phyloP scores from a whole-genome alignment of 2,329 filamentous ascomycete species.

The Hypoxylon sp. region DNA sequence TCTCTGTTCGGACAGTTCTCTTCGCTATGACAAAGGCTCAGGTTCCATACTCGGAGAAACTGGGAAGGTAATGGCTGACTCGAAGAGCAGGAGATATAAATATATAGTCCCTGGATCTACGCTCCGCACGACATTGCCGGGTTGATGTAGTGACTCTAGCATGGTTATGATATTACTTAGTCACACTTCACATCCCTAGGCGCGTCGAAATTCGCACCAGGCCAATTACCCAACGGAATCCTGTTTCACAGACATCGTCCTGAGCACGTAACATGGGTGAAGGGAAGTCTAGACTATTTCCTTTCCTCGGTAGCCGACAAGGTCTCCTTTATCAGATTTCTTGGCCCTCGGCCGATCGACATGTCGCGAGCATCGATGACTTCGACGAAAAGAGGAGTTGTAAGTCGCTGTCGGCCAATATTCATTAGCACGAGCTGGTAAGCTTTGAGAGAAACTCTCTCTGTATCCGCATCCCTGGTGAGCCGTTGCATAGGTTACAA shows the following conservation, averaged over 20 bases:
- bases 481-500: slow-evolving; percentile 36
- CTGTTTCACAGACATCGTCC: slow-evolving; percentile 25
- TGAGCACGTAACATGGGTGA: slow-evolving; percentile 12
- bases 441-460: slow-evolving; percentile 16
- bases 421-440: slow-evolving; percentile 26
- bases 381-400: slow-evolving; percentile 11
- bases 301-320: slow-evolving; percentile 28
- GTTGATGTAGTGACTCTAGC: slow-evolving; percentile 17
- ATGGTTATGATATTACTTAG: slow-evolving; percentile 25
- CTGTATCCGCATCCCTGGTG: slow-evolving; percentile 31
- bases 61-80: slow-evolving; percentile 4
- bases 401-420: slow-evolving; percentile 22
- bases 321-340: slow-evolving; percentile 16
- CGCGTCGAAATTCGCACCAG: slow-evolving; percentile 16
- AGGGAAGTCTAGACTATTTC: slow-evolving; percentile 36
- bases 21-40: slow-evolving; percentile 5
- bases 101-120: slow-evolving; percentile 14
- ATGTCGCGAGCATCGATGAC: slow-evolving; percentile 17
- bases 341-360: slow-evolving; percentile 39
- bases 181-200: slow-evolving; percentile 29
- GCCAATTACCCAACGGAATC: slow-evolving; percentile 30
- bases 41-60: background rate
- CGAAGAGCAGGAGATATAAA: slow-evolving; percentile 21
- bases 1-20: slow-evolving; percentile 6
- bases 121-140: slow-evolving; percentile 11